A percentile compares a stretch with the other conserved stretches of the same genome.
phyloP scores from a whole-genome alignment of 306 rosid species.

The Malus orientalis region DNA sequence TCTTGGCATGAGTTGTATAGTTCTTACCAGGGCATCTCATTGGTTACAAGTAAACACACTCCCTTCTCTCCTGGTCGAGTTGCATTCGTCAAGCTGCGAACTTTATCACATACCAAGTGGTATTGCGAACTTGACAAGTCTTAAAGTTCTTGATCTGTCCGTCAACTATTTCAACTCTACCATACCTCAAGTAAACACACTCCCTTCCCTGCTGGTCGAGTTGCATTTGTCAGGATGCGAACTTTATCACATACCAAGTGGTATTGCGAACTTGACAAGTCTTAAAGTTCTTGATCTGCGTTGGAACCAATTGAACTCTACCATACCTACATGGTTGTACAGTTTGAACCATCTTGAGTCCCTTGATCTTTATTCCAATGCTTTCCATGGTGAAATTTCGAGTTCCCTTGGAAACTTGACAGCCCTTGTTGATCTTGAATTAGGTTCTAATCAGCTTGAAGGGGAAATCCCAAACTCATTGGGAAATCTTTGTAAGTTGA shows the following conservation, averaged over 20 bases:
- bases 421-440: background rate
- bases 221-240: accelerated
- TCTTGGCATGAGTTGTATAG: accelerated
- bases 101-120: too few relatives aligned
- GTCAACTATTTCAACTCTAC: accelerated
- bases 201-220: too few relatives aligned
- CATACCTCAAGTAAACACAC: too few relatives aligned
- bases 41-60: too few relatives aligned
- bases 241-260: too few relatives aligned
- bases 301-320: too few relatives aligned
- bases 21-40: too few relatives aligned
- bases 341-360: background rate
- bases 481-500: too few relatives aligned
- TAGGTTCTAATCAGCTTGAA: background rate
- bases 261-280: background rate
- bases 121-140: too few relatives aligned
- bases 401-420: background rate
- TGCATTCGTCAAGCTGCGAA: accelerated
- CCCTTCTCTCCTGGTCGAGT: too few relatives aligned
- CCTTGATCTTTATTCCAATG: background rate
- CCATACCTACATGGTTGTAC: slow-evolving; percentile 1
- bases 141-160: too few relatives aligned
- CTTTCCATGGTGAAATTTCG: too few relatives aligned
- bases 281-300: background rate
- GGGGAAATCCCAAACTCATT: slow-evolving; percentile 5